A percentile compares a stretch with the other conserved stretches of the same genome.
phyloP scores from a whole-genome alignment of 139 green algal species.

The Chloropicon primus region DNA sequence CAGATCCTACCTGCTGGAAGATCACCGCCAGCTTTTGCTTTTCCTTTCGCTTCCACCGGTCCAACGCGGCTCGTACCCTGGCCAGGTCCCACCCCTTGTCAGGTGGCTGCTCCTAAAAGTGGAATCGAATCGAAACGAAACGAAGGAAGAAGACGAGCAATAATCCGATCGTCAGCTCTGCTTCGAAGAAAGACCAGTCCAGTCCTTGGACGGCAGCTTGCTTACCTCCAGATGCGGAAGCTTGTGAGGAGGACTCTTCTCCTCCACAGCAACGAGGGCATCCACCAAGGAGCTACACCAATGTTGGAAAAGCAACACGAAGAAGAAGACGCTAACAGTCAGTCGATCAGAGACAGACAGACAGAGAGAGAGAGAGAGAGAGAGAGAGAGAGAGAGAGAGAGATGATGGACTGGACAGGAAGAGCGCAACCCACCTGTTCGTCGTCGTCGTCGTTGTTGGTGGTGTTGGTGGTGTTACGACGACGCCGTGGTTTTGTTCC shows the following conservation, averaged over 20 bases:
- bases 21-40: neutral
- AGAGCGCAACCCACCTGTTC: too few species aligned
- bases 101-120: too few species aligned
- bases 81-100: neutral
- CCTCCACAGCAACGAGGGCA: neutral
- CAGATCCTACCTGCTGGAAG: neutral
- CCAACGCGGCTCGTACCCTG: neutral
- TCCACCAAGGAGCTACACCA: neutral
- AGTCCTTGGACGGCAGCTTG: too few species aligned
- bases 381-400: neutral
- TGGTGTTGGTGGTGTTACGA: neutral
- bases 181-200: too few species aligned
- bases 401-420: neutral
- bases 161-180: too few species aligned
- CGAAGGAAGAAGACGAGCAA: too few species aligned
- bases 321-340: too few species aligned
- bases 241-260: too few species aligned
- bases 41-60: neutral
- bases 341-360: too few species aligned
- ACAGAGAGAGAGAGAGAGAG: neutral
- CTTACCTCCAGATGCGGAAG: neutral
- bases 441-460: too few species aligned
- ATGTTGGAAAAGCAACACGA: too few species aligned
- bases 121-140: too few species aligned
- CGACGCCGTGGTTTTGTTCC: neutral